phyloP scores from a whole-genome alignment of 2,329 filamentous ascomycete species.

The Sporothrix protearum region DNA sequence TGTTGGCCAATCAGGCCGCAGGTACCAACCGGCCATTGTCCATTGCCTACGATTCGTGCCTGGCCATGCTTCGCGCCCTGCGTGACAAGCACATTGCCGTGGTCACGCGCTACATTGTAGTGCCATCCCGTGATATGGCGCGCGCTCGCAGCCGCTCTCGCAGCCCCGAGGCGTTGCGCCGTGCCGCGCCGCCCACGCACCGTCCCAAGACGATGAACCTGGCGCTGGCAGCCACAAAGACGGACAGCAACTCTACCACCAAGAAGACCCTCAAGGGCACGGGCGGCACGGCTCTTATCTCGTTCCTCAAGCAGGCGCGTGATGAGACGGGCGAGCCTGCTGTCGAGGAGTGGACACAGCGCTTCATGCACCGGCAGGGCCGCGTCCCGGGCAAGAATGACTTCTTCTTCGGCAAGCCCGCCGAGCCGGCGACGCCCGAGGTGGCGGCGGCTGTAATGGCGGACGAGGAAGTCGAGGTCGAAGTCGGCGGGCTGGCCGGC shows the following conservation, averaged over 20 bases:
- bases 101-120: conserved; percentile 90
- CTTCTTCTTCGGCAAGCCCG: conserved; percentile 56
- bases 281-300: conserved; percentile 88
- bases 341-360: conserved; percentile 61
- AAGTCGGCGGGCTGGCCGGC: conserved; percentile 67
- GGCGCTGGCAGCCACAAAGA: conserved; percentile 15
- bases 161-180: conserved; percentile 47
- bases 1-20: conserved; percentile 52
- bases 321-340: conserved; percentile 95
- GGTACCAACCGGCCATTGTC: conserved; percentile 60
- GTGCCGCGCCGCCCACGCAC: conserved; percentile 22
- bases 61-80: conserved; percentile 65
- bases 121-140: conserved; percentile 70
- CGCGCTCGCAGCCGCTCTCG: conserved; percentile 60
- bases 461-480: conserved; percentile 45
- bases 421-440: conserved; percentile 39
- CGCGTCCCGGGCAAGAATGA: conserved; percentile 51
- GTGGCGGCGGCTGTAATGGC: conserved; percentile 22
- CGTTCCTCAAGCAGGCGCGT: conserved; percentile 92
- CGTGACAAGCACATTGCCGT: conserved; percentile 96
- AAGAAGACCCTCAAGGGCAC: conserved; percentile 70
- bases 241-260: conserved; percentile 32
- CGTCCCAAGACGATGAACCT: conserved; percentile 27
- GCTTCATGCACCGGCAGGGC: conserved; percentile 54
- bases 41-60: conserved; percentile 84